A percentile compares a stretch with the other conserved stretches of the same genome.
Evolutionary conservation across 2,329 filamentous ascomycete species (phyloP).

Genomic region (Tothia fuscella): DNA sequence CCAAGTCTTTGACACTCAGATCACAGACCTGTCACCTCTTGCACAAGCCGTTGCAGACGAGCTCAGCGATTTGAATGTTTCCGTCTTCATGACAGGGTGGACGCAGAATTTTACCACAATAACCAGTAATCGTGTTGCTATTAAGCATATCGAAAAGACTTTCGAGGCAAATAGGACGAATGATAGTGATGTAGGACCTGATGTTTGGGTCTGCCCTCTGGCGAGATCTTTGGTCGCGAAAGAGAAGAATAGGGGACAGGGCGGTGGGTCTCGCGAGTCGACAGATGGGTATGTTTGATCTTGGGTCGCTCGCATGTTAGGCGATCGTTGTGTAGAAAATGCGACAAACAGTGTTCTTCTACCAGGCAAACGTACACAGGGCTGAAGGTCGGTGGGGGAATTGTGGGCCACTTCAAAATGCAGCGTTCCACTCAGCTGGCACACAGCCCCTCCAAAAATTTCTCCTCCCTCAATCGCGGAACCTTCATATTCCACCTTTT

Average conservation of each 20-base stretch:
- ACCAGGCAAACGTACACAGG: too few relatives aligned
- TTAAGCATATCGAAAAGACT: constrained; percentile 50
- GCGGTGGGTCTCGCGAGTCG: too few relatives aligned
- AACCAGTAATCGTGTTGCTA: constrained; percentile 57
- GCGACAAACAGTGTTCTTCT: too few relatives aligned
- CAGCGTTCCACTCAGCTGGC: too few relatives aligned
- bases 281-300: too few relatives aligned
- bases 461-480: too few relatives aligned
- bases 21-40: constrained; percentile 15
- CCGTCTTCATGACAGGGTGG: constrained; percentile 66
- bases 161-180: constrained; percentile 34
- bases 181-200: constrained; percentile 40
- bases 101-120: constrained; percentile 49
- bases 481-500: too few relatives aligned
- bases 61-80: constrained; percentile 51
- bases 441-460: too few relatives aligned
- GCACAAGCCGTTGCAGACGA: constrained; percentile 36
- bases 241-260: constrained; percentile 32
- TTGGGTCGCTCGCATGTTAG: too few relatives aligned
- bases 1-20: constrained; percentile 35
- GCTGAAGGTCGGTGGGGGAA: too few relatives aligned
- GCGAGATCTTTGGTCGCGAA: constrained; percentile 57
- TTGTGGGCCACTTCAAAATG: too few relatives aligned
- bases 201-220: constrained; percentile 53
- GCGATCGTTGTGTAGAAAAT: too few relatives aligned